Percentiles rank a stretch among this genome's conserved stretches.
Conservation (phyloP, 148 eudicot species). For the Silene uniflora region DNA sequence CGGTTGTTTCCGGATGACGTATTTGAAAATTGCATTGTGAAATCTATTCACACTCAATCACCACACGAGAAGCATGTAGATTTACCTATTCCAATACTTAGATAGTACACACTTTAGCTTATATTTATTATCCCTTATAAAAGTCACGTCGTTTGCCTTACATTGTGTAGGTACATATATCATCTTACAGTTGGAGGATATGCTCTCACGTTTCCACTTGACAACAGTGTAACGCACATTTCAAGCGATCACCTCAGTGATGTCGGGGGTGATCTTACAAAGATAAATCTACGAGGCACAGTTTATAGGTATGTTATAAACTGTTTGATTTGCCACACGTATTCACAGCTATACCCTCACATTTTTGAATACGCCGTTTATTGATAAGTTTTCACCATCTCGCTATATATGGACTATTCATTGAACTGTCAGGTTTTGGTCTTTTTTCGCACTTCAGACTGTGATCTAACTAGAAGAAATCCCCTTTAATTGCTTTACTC, state of each 20-base stretch:
- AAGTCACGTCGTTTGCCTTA: not conserved
- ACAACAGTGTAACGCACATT: slow-evolving; percentile 18
- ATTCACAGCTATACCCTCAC: not conserved
- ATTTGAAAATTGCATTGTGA: not conserved
- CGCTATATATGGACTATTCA: not conserved
- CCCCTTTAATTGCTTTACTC: not conserved
- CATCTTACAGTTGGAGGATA: slow-evolving; percentile 68
- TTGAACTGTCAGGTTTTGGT: not conserved
- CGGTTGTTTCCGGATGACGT: not conserved
- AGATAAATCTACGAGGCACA: slow-evolving; percentile 66
- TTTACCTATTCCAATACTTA: not conserved
- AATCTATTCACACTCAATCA: not conserved
- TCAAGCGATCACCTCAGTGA: slow-evolving; percentile 34
- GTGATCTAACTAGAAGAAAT: not conserved
- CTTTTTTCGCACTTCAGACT: not conserved
- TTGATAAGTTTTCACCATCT: not conserved
- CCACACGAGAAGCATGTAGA: not conserved
- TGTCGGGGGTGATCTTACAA: slow-evolving; percentile 45
- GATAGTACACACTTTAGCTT: not conserved
- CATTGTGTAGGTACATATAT: slow-evolving; percentile 55
- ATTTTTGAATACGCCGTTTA: not conserved
- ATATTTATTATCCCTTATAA: not conserved
- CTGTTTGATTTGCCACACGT: not conserved
- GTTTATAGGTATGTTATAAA: slow-evolving; percentile 53
- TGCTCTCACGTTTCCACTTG: slow-evolving; percentile 65